phyloP scores from a whole-genome alignment of 2,329 filamentous ascomycete genomes.

The Macrophomina phaseolina region DNA sequence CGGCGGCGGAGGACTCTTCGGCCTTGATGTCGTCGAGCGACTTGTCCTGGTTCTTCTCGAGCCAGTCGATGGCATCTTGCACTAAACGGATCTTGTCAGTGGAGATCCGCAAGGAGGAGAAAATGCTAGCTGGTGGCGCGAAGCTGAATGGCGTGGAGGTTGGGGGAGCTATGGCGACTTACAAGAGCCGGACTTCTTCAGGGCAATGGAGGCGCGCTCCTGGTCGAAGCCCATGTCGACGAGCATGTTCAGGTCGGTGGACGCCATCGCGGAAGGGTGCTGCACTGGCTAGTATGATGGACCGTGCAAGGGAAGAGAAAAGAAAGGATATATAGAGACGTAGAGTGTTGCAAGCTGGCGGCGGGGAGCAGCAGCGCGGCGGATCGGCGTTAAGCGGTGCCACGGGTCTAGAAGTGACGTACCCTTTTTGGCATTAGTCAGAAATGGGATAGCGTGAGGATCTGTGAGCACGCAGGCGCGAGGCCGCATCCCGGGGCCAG shows the following conservation, averaged over 20 bases:
- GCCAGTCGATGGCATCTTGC: constrained; percentile 90
- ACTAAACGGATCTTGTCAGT: constrained; percentile 57
- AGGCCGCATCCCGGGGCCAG: constrained; percentile 16
- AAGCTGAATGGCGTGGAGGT: not conserved
- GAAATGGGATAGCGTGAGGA: not conserved
- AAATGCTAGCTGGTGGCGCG: not conserved
- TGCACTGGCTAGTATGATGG: too few relatives aligned
- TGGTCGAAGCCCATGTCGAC: constrained; percentile 80
- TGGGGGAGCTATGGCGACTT: constrained; percentile 47
- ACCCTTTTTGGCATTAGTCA: not conserved
- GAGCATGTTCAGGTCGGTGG: constrained; percentile 63
- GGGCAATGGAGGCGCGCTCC: constrained; percentile 79
- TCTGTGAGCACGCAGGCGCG: not conserved
- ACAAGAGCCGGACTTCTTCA: constrained; percentile 83
- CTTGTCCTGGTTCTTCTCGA: constrained; percentile 90
- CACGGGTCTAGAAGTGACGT: constrained; percentile 19
- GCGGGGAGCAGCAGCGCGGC: constrained; percentile 8
- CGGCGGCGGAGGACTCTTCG: constrained; percentile 46
- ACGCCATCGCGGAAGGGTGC: constrained; percentile 45
- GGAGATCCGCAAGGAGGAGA: not conserved
- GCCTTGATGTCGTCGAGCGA: constrained; percentile 78
- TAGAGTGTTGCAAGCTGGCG: constrained; percentile 13
- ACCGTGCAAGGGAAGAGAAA: not conserved
- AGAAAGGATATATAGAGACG: not conserved
- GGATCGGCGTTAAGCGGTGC: constrained; percentile 17